phyloP scores from a whole-genome alignment of 2,329 filamentous ascomycete genomes.

The Pyrenophora tritici-repentis region DNA sequence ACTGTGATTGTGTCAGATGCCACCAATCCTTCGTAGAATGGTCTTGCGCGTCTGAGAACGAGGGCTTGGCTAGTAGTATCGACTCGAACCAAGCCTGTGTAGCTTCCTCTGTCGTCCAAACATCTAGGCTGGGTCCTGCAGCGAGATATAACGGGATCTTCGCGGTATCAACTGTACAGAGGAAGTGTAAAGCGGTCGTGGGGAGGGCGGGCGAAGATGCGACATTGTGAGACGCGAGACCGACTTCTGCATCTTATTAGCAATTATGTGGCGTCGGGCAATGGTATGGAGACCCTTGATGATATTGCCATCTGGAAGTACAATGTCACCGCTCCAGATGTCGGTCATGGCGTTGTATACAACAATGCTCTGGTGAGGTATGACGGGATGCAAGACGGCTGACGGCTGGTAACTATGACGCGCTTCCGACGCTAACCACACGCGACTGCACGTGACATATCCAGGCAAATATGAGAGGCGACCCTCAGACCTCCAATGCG shows the following conservation, averaged over 20 bases:
- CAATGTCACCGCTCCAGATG: constrained; percentile 43
- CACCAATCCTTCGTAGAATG: constrained; percentile 42
- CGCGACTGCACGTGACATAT: constrained; percentile 15
- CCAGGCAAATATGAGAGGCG: too few relatives aligned
- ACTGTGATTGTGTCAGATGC: constrained; percentile 43
- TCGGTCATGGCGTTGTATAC: constrained; percentile 32
- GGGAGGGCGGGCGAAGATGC: constrained; percentile 23
- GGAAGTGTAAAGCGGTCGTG: constrained; percentile 37
- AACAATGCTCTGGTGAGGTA: not conserved
- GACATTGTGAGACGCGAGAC: constrained; percentile 30
- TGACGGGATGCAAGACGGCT: constrained; percentile 1
- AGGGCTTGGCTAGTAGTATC: constrained; percentile 35
- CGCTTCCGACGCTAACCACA: constrained; percentile 17
- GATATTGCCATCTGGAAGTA: constrained; percentile 31
- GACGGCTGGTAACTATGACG: constrained; percentile 15
- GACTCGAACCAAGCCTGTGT: constrained; percentile 51
- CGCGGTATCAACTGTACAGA: constrained; percentile 48
- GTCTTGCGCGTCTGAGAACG: not conserved
- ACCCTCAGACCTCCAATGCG: too few relatives aligned
- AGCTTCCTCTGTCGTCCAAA: constrained; percentile 41
- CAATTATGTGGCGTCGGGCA: too few relatives aligned
- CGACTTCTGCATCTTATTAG: constrained; percentile 30
- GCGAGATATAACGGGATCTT: constrained; percentile 50
- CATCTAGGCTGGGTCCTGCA: constrained; percentile 45
- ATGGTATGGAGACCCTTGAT: constrained; percentile 27